Percentiles rank a stretch among this genome's conserved stretches.
These are phyloP conservation scores for Chloris gayana DNA, from an alignment of 176 grass and related monocot species.

Conservation along the genomic window DNA sequence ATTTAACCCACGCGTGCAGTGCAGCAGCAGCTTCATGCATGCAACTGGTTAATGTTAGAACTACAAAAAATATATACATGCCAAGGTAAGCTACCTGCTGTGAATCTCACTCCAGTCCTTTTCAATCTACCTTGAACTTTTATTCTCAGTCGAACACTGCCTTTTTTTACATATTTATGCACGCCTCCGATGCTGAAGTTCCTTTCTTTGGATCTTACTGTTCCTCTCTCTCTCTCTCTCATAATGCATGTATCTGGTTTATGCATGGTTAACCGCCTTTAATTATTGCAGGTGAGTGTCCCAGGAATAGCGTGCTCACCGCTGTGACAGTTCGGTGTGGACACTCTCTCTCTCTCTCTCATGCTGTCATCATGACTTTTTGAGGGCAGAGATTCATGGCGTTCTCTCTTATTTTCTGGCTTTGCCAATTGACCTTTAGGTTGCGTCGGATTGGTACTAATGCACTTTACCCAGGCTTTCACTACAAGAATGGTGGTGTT, in stretches of 20 bases:
- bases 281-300: conserved; percentile 55
- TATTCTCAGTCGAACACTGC: not conserved
- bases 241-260: not conserved
- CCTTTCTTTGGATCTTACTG: not conserved
- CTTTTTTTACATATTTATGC: not conserved
- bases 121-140: conserved; percentile 54
- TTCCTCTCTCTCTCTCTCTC: not conserved
- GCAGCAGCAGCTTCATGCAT: conserved; percentile 30
- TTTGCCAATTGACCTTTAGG: too few relatives aligned
- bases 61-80: conserved; percentile 32
- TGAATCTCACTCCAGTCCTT: conserved; percentile 42
- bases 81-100: conserved; percentile 38
- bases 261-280: not conserved
- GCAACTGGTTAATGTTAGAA: conserved; percentile 48
- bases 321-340: conserved; percentile 65
- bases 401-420: too few relatives aligned
- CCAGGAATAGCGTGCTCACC: conserved; percentile 59
- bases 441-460: too few relatives aligned
- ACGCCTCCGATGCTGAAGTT: not conserved
- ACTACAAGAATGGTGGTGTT: too few relatives aligned
- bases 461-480: too few relatives aligned
- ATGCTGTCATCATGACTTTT: conserved; percentile 37
- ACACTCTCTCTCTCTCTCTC: conserved; percentile 36
- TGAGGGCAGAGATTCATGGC: too few relatives aligned
- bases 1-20: too few relatives aligned